A percentile compares a stretch with the other conserved stretches of the same genome.
phyloP scores from a whole-genome alignment of 345 rosid genomes.

The Eucalyptus sp. region DNA sequence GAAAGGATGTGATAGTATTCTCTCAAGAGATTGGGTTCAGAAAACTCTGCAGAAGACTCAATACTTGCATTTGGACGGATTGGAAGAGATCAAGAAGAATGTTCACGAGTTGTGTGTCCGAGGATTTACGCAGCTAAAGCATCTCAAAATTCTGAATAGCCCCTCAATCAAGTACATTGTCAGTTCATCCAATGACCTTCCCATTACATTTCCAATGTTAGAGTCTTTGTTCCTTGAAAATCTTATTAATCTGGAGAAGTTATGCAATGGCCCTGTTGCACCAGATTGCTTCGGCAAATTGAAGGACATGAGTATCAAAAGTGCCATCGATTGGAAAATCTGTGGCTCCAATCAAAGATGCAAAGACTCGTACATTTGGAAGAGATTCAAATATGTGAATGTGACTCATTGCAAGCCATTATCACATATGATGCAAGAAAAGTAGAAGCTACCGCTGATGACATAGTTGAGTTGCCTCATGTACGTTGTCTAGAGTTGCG shows the following conservation, averaged over 20 bases:
- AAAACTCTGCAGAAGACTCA: not conserved
- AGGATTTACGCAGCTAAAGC: not conserved
- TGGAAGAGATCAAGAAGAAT: not conserved
- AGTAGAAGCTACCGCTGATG: rapidly evolving
- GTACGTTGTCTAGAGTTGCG: rapidly evolving
- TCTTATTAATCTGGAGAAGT: not conserved
- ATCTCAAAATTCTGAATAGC: rapidly evolving
- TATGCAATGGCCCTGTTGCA: not conserved
- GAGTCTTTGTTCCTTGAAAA: rapidly evolving
- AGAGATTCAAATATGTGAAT: not conserved
- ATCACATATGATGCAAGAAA: not conserved
- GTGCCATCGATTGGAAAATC: not conserved
- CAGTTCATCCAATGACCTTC: not conserved
- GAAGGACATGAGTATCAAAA: rapidly evolving
- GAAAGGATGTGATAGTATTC: not conserved
- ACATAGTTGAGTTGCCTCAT: not conserved
- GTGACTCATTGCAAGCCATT: not conserved
- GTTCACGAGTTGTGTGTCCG: rapidly evolving
- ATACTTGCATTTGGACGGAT: rapidly evolving
- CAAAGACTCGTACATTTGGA: not conserved
- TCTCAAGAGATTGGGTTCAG: not conserved
- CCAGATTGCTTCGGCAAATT: not conserved
- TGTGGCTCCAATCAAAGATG: not conserved
- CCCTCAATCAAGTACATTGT: not conserved
- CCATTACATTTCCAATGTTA: not conserved